Conservation (phyloP, 441 rosid genomes). For the Syzygium syzygioides region DNA sequence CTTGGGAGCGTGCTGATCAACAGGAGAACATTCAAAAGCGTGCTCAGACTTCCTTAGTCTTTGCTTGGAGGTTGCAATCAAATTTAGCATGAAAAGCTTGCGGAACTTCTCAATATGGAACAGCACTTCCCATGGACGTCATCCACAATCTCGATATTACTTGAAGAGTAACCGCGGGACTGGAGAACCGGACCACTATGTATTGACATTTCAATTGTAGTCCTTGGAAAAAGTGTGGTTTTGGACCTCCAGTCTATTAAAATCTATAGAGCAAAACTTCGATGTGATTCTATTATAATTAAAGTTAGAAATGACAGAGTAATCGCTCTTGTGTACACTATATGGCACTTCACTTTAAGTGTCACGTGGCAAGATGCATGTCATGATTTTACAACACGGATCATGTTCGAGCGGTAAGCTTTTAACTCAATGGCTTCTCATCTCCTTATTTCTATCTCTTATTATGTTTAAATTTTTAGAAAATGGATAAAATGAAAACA, state of each 20-base stretch:
- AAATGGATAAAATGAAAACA: not conserved
- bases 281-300: not conserved
- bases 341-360: not conserved
- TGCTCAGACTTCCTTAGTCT: not conserved
- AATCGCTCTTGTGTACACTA: too few relatives aligned
- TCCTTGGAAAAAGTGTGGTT: not conserved
- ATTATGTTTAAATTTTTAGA: fast-evolving
- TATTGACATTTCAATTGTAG: not conserved
- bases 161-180: not conserved
- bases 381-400: not conserved
- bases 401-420: not conserved
- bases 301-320: not conserved
- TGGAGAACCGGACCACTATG: not conserved
- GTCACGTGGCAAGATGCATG: not conserved
- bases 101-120: too few relatives aligned
- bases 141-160: not conserved
- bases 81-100: too few relatives aligned
- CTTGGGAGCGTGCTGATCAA: not conserved
- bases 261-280: fast-evolving
- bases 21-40: not conserved
- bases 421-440: not conserved
- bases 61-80: too few relatives aligned
- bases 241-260: not conserved
- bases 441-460: not conserved
- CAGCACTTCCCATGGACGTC: not conserved